Evolutionary conservation across 345 rosid species (phyloP).

Genomic region (Gossypium sturtianum): DNA sequence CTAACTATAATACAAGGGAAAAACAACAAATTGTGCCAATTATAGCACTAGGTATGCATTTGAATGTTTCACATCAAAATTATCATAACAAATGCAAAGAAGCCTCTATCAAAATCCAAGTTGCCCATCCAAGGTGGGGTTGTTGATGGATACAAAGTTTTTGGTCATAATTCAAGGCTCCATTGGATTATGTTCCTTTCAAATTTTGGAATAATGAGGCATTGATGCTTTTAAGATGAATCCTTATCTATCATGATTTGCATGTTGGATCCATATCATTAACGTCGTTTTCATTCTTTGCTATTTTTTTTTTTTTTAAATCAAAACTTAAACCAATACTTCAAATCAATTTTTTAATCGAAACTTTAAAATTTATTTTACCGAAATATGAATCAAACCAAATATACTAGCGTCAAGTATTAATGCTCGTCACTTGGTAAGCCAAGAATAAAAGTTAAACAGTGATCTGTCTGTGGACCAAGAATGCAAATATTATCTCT

Average conservation of each 20-base stretch:
- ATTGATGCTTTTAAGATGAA: not conserved
- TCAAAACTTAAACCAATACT: not conserved
- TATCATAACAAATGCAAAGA: not conserved
- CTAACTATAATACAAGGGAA: conserved; percentile 3
- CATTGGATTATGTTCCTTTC: not conserved
- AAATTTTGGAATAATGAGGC: not conserved
- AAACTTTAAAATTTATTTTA: not conserved
- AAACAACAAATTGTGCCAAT: conserved; percentile 3
- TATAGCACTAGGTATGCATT: not conserved
- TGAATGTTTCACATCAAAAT: not conserved
- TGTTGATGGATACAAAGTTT: not conserved
- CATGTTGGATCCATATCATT: not conserved
- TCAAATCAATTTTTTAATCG: not conserved
- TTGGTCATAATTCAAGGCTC: not conserved
- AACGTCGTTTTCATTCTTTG: not conserved
- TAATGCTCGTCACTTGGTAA: too few species aligned
- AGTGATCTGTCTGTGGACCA: too few species aligned
- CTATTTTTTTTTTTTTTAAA: not conserved
- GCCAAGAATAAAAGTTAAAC: too few species aligned
- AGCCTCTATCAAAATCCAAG: not conserved
- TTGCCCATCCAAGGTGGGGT: conserved; percentile 4
- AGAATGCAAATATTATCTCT: too few species aligned
- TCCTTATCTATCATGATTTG: not conserved
- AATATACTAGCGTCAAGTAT: too few species aligned
- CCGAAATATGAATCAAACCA: too few species aligned